Evolutionary conservation across 1,284 basidiomycete species (phyloP).

Genomic region (Afroboletus lepidellus): DNA sequence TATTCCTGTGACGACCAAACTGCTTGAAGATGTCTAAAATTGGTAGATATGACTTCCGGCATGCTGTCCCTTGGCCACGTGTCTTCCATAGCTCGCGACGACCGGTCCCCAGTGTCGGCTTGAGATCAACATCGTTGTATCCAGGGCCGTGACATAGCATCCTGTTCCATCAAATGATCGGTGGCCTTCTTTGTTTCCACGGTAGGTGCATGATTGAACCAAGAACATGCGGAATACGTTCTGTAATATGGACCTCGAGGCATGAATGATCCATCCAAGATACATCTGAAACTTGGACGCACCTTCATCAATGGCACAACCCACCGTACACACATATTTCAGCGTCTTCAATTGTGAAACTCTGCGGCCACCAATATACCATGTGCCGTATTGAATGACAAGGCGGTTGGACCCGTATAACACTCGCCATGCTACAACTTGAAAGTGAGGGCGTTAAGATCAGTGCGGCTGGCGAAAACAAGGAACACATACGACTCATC

Average conservation of each 20-base stretch:
- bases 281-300: too few relatives aligned
- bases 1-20: too few relatives aligned
- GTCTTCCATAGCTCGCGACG: neutral
- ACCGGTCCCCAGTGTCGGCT: too few relatives aligned
- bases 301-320: too few relatives aligned
- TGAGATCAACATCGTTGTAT: neutral
- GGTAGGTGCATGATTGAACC: neutral
- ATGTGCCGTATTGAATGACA: too few relatives aligned
- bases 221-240: neutral
- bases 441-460: neutral
- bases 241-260: neutral
- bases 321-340: too few relatives aligned
- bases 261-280: too few relatives aligned
- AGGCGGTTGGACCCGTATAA: too few relatives aligned
- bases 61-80: conserved; percentile 1
- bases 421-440: neutral
- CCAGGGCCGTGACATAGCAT: too few relatives aligned
- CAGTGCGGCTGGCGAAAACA: neutral
- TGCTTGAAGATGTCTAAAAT: neutral
- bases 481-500: neutral
- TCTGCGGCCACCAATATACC: too few relatives aligned
- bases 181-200: neutral
- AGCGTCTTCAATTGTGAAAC: too few relatives aligned
- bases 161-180: neutral
- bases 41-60: neutral